Percentiles rank a stretch among this genome's conserved stretches.
Conservation (phyloP, 2,329 filamentous ascomycete genomes). For the Ophiostoma piceae region DNA sequence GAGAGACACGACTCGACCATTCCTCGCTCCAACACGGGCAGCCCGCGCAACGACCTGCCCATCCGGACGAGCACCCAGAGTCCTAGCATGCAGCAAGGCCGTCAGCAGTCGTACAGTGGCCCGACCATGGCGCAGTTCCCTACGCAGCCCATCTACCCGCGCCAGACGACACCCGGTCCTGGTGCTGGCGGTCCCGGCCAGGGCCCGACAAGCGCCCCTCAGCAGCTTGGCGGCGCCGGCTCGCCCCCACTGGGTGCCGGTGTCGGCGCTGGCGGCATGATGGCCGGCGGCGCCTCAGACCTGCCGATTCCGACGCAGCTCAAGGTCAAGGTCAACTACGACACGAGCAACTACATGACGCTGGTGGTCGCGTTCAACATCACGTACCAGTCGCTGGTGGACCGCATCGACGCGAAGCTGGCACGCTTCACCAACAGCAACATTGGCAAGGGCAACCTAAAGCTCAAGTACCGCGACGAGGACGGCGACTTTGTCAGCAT, state of each 20-base stretch:
- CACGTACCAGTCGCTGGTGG: conserved; percentile 85
- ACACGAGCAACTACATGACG: conserved; percentile 79
- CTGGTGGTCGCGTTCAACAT: conserved; percentile 96
- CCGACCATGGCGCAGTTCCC: conserved; percentile 54
- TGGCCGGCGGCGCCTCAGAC: conserved; percentile 34
- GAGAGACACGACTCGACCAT: conserved; percentile 53
- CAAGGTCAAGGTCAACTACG: conserved; percentile 92
- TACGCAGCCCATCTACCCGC: conserved; percentile 48
- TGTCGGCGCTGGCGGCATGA: conserved; percentile 29
- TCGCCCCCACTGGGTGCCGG: conserved; percentile 32
- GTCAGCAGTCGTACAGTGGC: conserved; percentile 41
- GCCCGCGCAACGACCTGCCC: conserved; percentile 64
- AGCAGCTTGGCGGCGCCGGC: conserved; percentile 30
- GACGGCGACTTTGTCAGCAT: conserved; percentile 93
- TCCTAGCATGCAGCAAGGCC: conserved; percentile 60
- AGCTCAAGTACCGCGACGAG: conserved; percentile 84
- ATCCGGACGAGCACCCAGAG: conserved; percentile 66
- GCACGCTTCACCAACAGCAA: conserved; percentile 78
- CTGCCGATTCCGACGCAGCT: conserved; percentile 64
- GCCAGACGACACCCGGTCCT: conserved; percentile 38
- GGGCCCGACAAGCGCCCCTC: not conserved
- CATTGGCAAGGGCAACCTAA: conserved; percentile 74
- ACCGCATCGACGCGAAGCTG: conserved; percentile 93
- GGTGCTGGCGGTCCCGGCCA: not conserved
- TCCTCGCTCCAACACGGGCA: conserved; percentile 75